Conservation (phyloP, 2,329 filamentous ascomycete genomes). For the Pseudogymnoascus sp. region DNA sequence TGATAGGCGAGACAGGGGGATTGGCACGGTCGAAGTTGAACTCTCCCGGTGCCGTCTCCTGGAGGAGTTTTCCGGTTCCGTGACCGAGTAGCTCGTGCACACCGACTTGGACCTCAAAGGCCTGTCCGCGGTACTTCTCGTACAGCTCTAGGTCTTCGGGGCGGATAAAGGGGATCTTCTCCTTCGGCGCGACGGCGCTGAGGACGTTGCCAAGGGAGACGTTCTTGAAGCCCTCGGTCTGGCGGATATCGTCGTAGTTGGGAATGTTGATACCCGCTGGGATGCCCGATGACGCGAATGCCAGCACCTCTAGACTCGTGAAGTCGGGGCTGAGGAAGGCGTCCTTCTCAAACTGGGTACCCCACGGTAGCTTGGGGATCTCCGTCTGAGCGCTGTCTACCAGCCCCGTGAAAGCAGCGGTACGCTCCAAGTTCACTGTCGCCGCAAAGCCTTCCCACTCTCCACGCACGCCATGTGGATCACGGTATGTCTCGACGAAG, state of each 20-base stretch:
- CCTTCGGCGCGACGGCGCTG: conserved; percentile 82
- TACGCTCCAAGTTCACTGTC: conserved; percentile 84
- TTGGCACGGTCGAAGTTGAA: conserved; percentile 85
- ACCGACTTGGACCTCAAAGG: conserved; percentile 93
- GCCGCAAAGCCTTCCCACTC: conserved; percentile 84
- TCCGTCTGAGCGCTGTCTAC: conserved; percentile 72
- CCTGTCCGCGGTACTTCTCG: conserved; percentile 71
- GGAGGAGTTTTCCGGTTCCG: conserved; percentile 86
- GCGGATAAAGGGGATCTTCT: conserved; percentile 84
- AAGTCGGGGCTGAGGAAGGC: conserved; percentile 94
- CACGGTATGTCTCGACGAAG: conserved; percentile 79
- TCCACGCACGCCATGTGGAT: conserved; percentile 70
- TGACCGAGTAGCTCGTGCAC: conserved; percentile 85
- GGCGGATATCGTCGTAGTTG: conserved; percentile 70
- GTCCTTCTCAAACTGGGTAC: conserved; percentile 85
- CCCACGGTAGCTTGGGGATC: conserved; percentile 87
- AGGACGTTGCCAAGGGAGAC: conserved; percentile 90
- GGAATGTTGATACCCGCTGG: conserved; percentile 32
- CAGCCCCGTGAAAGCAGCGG: conserved; percentile 75
- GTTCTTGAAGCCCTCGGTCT: conserved; percentile 84
- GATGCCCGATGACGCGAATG: conserved; percentile 55
- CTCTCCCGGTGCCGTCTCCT: conserved; percentile 71
- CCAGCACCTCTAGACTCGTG: conserved; percentile 84
- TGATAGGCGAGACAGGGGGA: conserved; percentile 74
- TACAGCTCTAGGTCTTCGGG: conserved; percentile 70